Evolutionary conservation across 768 basidiomycete genomes (phyloP).

Genomic region (Phanerochaete carnosa): DNA sequence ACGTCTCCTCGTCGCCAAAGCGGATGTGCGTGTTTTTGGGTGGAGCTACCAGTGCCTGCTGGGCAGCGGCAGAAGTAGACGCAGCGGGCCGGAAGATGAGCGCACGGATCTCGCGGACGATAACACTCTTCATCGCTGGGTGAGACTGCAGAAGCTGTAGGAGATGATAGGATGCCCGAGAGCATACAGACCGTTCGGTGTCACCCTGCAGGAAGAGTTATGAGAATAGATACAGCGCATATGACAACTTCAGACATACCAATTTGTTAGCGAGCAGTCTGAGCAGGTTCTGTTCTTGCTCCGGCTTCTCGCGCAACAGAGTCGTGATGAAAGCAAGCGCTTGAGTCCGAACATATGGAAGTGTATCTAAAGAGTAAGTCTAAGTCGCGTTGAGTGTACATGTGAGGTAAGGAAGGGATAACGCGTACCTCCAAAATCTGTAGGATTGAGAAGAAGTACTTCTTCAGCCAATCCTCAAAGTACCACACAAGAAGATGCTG

Average conservation of each 20-base stretch:
- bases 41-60: conserved; percentile 18
- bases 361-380: conserved; percentile 79
- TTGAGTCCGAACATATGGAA: conserved; percentile 87
- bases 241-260: conserved; percentile 37
- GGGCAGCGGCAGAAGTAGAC: conserved; percentile 32
- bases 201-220: conserved; percentile 60
- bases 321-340: conserved; percentile 73
- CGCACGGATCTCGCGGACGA: conserved; percentile 83
- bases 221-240: neutral
- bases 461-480: conserved; percentile 98
- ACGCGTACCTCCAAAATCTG: conserved; percentile 78
- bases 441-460: conserved; percentile 89
- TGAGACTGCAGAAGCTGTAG: conserved; percentile 88
- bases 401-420: neutral
- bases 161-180: conserved; percentile 85
- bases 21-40: conserved; percentile 42
- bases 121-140: conserved; percentile 87
- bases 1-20: conserved; percentile 38
- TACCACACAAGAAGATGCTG: conserved; percentile 77
- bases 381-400: conserved; percentile 26
- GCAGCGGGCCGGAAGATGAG: conserved; percentile 64
- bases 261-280: conserved; percentile 93
- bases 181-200: conserved; percentile 81
- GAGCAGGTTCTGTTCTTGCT: conserved; percentile 96
- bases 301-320: conserved; percentile 85